Evolutionary conservation across 768 basidiomycete genomes (phyloP).

Genomic region (Gymnopilus junonius): DNA sequence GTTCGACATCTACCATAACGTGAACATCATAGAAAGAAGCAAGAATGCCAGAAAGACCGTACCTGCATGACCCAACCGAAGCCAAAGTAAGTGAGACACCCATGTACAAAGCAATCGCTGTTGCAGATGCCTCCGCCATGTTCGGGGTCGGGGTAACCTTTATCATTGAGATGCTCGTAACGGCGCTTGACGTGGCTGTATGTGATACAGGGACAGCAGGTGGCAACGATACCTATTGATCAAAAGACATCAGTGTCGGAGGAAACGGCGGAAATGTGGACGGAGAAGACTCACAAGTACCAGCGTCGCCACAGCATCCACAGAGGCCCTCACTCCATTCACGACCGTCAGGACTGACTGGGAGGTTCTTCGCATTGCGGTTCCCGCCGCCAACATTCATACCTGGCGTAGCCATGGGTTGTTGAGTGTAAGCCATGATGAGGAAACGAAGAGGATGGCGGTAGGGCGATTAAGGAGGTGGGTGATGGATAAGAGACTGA

Average conservation of each 20-base stretch:
- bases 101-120: constrained; percentile 42
- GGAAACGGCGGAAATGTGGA: background rate
- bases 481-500: background rate
- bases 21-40: too few species aligned
- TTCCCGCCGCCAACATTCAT: constrained; percentile 34
- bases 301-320: constrained; percentile 34
- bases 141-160: constrained; percentile 41
- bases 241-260: background rate
- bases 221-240: constrained; percentile 36
- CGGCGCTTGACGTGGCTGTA: constrained; percentile 45
- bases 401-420: constrained; percentile 21
- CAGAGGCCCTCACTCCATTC: constrained; percentile 41
- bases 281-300: constrained; percentile 31
- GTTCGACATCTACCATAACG: constrained; percentile 29
- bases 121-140: constrained; percentile 35
- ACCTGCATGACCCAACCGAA: constrained; percentile 48
- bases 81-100: constrained; percentile 32
- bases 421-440: constrained; percentile 21
- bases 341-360: constrained; percentile 36
- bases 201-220: constrained; percentile 46
- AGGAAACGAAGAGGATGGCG: background rate
- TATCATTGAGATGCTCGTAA: constrained; percentile 38
- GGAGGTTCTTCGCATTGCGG: constrained; percentile 39
- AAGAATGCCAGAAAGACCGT: background rate
- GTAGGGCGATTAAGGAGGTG: background rate